phyloP scores from a whole-genome alignment of 2,329 filamentous ascomycete genomes.

The Cladophialophora yegresii region DNA sequence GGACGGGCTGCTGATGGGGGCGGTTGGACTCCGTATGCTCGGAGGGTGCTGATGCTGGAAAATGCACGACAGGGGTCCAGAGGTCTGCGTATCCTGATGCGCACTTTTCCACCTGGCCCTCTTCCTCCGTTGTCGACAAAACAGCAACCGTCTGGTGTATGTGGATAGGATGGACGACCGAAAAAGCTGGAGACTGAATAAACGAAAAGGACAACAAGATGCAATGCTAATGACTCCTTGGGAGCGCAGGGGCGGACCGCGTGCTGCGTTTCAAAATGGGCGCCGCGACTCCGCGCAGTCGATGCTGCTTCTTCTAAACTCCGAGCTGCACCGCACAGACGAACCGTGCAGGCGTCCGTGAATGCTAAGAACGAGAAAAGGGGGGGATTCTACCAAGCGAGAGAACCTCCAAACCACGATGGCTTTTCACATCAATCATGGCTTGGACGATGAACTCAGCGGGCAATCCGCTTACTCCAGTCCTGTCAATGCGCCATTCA shows the following conservation, averaged over 20 bases:
- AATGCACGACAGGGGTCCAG: slow-evolving; percentile 1
- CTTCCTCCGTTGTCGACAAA: not conserved
- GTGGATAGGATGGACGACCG: not conserved
- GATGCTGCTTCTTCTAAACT: slow-evolving; percentile 9
- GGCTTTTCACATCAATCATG: not conserved
- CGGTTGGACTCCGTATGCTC: not conserved
- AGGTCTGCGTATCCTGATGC: not conserved
- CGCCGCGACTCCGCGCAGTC: slow-evolving; percentile 1
- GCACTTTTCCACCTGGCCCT: not conserved
- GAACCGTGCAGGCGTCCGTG: not conserved
- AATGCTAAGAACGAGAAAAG: not conserved
- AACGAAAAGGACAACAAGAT: not conserved
- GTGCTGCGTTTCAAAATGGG: slow-evolving; percentile 8
- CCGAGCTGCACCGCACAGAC: slow-evolving; percentile 1
- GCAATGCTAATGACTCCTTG: not conserved
- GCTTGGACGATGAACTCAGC: not conserved
- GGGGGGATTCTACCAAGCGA: not conserved
- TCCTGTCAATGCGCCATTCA: not conserved
- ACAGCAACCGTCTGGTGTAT: not conserved
- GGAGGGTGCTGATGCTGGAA: not conserved
- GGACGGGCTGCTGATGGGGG: not conserved
- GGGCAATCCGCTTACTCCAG: not conserved
- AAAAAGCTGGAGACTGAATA: not conserved
- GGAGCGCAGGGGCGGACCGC: slow-evolving; percentile 4
- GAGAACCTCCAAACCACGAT: not conserved